Base-by-base conservation (phyloP, 163 green algal species). In the Chlorella variabilis region DNA sequence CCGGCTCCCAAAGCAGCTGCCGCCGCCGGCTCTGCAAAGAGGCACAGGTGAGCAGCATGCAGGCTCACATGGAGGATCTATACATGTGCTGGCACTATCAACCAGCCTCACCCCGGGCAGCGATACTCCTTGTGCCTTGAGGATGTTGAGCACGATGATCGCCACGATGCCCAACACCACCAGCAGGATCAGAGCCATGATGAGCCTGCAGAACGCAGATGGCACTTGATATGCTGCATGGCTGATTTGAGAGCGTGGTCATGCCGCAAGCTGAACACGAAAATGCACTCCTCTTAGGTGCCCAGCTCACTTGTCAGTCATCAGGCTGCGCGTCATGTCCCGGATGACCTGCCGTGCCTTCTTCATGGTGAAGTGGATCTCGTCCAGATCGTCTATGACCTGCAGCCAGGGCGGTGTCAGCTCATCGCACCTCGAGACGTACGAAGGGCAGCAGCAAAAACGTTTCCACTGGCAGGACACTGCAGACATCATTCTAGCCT, bases 301-400 rank as follows among this genome's bases (percentile, higher is more conserved):
- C n/a, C n/a, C n/a, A 77, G 23, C 88, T 76, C 82, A 97, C 93
- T 95, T 97, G 90, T 98, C 95, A 33, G 95, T 98, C 36, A 95
- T 92, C 29, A 98, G 86, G 48, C 91, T 87, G 27, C 93, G 87
- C 11, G 94, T 95, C 74, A 98, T 95, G 84, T 98, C 94, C 3
- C 88, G 78, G 29, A 98, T 93, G 29, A 98, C 90, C 75, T 92
- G 90, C 17, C 61, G 86, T 2, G 94, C 93, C 79, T 96, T 97
- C 81, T 98, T 96, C 86, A 98, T 91, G 18, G 87, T 94, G 84
- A 98, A 97, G 78, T 98, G 91, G 45, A 98, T 97, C 73, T 98
- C 93, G 68, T 97, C 94, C 58, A 98, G 79, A 74, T 97, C 90
- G 71, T 98, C 91, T 62, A 96, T 88, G 25, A 91, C 84, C 29